Conservation (phyloP, 495 filamentous ascomycete species). For the Parachaetomium inaequale region DNA sequence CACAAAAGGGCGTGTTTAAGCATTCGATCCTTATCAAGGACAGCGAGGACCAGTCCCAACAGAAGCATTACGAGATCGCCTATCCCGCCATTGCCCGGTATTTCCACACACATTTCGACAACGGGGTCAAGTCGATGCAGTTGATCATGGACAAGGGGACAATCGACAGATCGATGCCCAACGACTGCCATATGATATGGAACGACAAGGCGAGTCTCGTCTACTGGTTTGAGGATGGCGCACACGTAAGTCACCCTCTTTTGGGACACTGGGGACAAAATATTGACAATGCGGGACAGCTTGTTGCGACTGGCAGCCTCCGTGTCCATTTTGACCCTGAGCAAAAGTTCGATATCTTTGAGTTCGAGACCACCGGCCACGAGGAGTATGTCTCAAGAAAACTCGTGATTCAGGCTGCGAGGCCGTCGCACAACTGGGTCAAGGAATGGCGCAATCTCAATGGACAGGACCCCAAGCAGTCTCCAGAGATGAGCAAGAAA, state of each 20-base stretch:
- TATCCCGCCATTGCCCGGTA: slow-evolving; percentile 72
- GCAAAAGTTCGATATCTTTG: slow-evolving; percentile 69
- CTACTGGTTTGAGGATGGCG: slow-evolving; percentile 69
- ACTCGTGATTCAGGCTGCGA: slow-evolving; percentile 51
- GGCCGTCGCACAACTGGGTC: slow-evolving; percentile 51
- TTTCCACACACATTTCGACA: slow-evolving; percentile 79
- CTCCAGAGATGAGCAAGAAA: slow-evolving; percentile 71
- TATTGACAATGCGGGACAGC: slow-evolving; percentile 41
- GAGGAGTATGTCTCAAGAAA: slow-evolving; percentile 66
- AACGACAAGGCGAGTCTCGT: slow-evolving; percentile 60
- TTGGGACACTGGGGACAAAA: neutral
- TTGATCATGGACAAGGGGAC: slow-evolving; percentile 62
- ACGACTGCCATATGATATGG: slow-evolving; percentile 63
- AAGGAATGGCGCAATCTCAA: slow-evolving; percentile 55
- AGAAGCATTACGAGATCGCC: slow-evolving; percentile 75
- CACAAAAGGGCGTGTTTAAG: slow-evolving; percentile 63
- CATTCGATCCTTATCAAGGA: slow-evolving; percentile 52
- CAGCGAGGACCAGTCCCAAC: slow-evolving; percentile 40
- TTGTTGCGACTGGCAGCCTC: slow-evolving; percentile 60
- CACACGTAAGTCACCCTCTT: slow-evolving; percentile 53
- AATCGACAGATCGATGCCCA: slow-evolving; percentile 52
- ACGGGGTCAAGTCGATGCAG: slow-evolving; percentile 74
- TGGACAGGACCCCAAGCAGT: slow-evolving; percentile 58
- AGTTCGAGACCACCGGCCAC: slow-evolving; percentile 59
- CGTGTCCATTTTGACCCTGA: slow-evolving; percentile 63